Base-by-base conservation (phyloP, 148 eudicot genomes). In the Fagopyrum homotropicum region DNA sequence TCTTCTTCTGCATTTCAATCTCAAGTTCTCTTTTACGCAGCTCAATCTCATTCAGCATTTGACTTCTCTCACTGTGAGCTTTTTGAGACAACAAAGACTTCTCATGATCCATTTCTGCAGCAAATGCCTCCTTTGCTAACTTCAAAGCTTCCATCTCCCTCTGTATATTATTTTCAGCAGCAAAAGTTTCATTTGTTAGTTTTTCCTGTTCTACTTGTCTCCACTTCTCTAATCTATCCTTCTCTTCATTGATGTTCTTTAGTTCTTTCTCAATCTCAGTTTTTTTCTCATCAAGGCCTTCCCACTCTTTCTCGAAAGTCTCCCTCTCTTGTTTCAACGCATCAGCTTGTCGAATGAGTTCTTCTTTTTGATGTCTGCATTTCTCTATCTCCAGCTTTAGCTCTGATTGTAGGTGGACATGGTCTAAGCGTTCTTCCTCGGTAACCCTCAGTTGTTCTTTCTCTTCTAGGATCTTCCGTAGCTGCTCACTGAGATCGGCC, bases 231-330 rank as follows among this genome's bases (percentile, higher is more conserved):
- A 90, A 77, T 50, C 80, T 81, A 49, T 81, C 90, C 82, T 84
- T 89, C 77, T 92, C 88, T 71, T 79, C 85, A 49, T 78, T 77
- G 45, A 89, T 54, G 77, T 81, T 81, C 74, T 86, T 88, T 61
- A 87, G 77, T 78, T 92, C 93, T 78, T 81, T 83, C 81, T 81
- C 86, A 68, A 81, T 74, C 75, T 79, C 83, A 26, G 80, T 78
- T 73, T 86, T 85, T 85, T 86, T 92, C 84, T 89, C 96, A 84
- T 95, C 99, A 76, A 95, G 90, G 46, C 83, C 90, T 79, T 95
- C 99, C 99, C 99, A 95, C 78, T 95, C 99, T 80, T 81, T 87
- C 87, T 95, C 99, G 87, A 95, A 95, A 75, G 82, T 82, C 83
- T 77, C 82, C 81, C 83, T 89, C 75, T 90, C 97, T 69, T 84